Conservation (phyloP, 23 red algal genomes). For the Gracilaria gracilis region DNA sequence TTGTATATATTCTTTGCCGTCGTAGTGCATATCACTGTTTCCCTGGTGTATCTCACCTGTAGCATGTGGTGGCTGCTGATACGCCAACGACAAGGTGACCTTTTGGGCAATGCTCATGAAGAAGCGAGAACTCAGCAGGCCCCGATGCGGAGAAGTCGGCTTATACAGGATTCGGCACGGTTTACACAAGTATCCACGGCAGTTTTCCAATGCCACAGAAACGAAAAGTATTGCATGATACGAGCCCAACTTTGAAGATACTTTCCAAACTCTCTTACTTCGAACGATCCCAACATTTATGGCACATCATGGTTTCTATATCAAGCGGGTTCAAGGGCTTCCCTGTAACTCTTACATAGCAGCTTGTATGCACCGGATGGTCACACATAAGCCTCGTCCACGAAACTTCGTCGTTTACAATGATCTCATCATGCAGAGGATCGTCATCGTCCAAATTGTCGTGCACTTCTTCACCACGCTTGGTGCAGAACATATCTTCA, state of each 20-base stretch:
- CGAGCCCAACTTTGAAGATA: not conserved
- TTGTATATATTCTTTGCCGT: too few species aligned
- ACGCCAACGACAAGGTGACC: too few species aligned
- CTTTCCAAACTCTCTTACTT: not conserved
- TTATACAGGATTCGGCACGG: too few species aligned
- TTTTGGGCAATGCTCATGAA: too few species aligned
- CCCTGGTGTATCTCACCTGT: too few species aligned
- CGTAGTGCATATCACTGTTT: too few species aligned
- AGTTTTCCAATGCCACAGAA: too few species aligned
- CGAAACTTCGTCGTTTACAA: not conserved
- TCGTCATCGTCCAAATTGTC: not conserved
- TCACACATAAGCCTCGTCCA: conserved; percentile 14
- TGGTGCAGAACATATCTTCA: conserved; percentile 24
- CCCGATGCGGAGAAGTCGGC: too few species aligned
- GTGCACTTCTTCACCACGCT: not conserved
- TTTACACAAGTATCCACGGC: too few species aligned
- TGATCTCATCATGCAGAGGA: conserved; percentile 12
- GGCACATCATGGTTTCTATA: conserved; percentile 11
- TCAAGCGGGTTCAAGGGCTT: not conserved
- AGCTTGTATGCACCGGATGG: not conserved
- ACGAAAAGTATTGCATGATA: not conserved
- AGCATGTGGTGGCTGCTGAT: too few species aligned
- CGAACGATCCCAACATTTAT: conserved; percentile 17
- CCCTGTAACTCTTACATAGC: not conserved
- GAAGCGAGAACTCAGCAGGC: too few species aligned